phyloP scores from a whole-genome alignment of 345 rosid genomes.

The Camelina laxa region DNA sequence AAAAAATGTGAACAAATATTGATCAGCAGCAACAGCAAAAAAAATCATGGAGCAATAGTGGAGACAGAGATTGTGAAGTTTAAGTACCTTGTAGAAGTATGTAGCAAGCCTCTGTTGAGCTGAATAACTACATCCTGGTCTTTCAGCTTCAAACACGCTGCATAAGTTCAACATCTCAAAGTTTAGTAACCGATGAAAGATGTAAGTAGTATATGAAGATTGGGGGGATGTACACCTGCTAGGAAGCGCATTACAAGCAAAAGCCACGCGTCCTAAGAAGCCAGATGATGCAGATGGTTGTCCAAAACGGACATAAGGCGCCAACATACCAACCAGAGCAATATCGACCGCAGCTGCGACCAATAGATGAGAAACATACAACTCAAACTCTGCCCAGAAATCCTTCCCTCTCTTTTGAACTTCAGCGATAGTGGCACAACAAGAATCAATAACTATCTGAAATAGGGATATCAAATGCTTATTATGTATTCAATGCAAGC shows the following conservation, averaged over 20 bases:
- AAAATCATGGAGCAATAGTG: background rate
- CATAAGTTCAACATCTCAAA: conserved; percentile 33
- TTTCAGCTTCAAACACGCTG: conserved; percentile 88
- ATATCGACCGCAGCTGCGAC: conserved; percentile 86
- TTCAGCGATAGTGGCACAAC: conserved; percentile 95
- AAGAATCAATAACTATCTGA: conserved; percentile 90
- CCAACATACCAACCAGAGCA: conserved; percentile 94
- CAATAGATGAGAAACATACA: conserved; percentile 86
- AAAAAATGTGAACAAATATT: conserved; percentile 1
- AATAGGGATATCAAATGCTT: conserved; percentile 14
- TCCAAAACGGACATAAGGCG: conserved; percentile 90
- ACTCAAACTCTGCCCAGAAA: conserved; percentile 93
- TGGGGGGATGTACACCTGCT: conserved; percentile 63
- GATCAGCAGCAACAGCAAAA: background rate
- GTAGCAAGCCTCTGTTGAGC: conserved; percentile 73
- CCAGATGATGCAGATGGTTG: conserved; percentile 69
- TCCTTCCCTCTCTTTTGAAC: conserved; percentile 90
- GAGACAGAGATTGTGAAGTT: background rate
- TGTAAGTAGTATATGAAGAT: background rate
- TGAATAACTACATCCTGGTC: conserved; percentile 77
- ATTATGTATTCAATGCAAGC: background rate
- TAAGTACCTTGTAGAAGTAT: conserved; percentile 70
- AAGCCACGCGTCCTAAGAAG: conserved; percentile 59
- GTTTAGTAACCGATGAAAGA: background rate
- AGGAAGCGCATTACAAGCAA: conserved; percentile 88